Evolutionary conservation across 2,329 filamentous ascomycete species (phyloP).

Genomic region (Fusarium clavum): DNA sequence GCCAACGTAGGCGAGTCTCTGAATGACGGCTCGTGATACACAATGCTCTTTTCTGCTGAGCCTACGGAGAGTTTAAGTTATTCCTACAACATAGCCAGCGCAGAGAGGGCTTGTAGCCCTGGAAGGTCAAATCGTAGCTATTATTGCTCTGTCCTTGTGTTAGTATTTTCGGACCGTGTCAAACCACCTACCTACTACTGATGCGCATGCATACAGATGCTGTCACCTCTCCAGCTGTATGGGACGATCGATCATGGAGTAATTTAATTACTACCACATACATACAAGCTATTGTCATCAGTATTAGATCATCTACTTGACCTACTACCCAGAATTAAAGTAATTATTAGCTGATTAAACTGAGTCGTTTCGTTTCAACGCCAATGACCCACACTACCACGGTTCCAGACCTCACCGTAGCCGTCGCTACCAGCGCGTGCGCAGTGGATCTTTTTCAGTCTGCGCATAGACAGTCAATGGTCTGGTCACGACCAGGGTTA

Average conservation of each 20-base stretch:
- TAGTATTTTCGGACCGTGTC: not conserved
- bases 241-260: not conserved
- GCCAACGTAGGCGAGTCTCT: not conserved
- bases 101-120: not conserved
- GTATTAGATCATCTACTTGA: not conserved
- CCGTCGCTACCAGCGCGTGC: slow-evolving; percentile 37
- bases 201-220: not conserved
- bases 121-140: not conserved
- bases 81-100: not conserved
- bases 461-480: slow-evolving; percentile 29
- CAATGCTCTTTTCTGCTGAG: not conserved
- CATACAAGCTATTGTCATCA: not conserved
- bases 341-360: slow-evolving; percentile 6
- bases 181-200: not conserved
- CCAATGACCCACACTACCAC: slow-evolving; percentile 11
- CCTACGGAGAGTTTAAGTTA: not conserved
- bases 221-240: not conserved
- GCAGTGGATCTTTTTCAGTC: slow-evolving; percentile 24
- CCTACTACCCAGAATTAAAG: not conserved
- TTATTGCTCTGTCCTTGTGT: not conserved
- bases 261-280: not conserved
- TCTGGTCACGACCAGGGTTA: slow-evolving; percentile 36
- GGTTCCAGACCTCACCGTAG: slow-evolving; percentile 42
- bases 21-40: not conserved
- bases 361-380: slow-evolving; percentile 24